These are phyloP conservation scores for Solanum chacoense DNA, from an alignment of 305 asterid species.

Conservation along the genomic window DNA sequence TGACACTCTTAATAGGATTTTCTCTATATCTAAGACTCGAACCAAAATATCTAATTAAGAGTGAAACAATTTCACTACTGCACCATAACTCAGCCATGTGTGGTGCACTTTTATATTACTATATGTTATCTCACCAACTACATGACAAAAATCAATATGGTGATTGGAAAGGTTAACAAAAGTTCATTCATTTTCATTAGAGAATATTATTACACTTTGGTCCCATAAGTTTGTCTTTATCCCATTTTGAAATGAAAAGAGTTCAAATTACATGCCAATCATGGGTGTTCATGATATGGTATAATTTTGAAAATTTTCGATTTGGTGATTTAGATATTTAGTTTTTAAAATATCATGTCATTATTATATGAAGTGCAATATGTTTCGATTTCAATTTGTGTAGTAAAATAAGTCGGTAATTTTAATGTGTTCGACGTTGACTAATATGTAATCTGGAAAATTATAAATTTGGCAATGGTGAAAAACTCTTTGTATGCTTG, in stretches of 20 bases:
- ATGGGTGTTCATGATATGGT: neutral
- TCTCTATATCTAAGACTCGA: neutral
- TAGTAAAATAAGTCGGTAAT: neutral
- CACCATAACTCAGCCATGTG: neutral
- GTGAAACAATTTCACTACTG: fast-evolving
- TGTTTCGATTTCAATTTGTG: neutral
- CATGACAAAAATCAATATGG: neutral
- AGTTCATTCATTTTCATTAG: neutral
- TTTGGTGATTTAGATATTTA: neutral
- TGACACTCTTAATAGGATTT: neutral
- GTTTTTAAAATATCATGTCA: neutral
- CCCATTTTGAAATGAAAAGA: neutral
- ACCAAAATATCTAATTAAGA: no score
- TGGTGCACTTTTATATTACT: neutral
- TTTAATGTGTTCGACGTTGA: no score
- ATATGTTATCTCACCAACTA: neutral
- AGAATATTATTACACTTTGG: neutral
- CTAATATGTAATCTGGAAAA: no score
- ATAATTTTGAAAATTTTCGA: neutral
- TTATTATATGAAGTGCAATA: neutral
- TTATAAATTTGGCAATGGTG: neutral
- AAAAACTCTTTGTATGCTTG: neutral
- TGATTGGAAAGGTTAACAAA: neutral
- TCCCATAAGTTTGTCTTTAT: neutral
- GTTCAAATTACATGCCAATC: neutral